Conservation (phyloP, 208 protist genomes). For the Trypanosoma grayi region DNA sequence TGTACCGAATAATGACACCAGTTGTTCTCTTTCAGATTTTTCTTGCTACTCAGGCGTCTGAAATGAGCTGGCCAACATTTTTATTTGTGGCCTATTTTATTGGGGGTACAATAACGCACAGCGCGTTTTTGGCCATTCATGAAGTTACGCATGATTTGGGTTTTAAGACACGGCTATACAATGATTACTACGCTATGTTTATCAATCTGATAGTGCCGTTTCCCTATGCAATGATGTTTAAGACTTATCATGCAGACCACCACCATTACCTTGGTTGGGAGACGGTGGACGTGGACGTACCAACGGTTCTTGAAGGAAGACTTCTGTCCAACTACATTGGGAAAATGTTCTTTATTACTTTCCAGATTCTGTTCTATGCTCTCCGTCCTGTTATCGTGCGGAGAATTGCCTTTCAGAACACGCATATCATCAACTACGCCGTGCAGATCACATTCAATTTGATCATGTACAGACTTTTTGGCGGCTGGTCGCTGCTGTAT, state of each 20-base stretch:
- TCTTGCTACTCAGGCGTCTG: conserved; percentile 45
- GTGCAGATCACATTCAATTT: conserved; percentile 47
- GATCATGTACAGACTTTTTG: conserved; percentile 46
- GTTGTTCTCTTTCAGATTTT: conserved; percentile 69
- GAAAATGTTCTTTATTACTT: conserved; percentile 86
- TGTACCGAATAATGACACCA: conserved; percentile 39
- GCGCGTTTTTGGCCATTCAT: conserved; percentile 87
- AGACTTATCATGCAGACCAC: conserved; percentile 92
- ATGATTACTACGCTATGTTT: conserved; percentile 83
- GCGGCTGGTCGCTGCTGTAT: conserved; percentile 70
- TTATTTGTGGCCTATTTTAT: conserved; percentile 74
- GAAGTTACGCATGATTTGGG: conserved; percentile 90
- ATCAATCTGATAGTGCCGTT: conserved; percentile 85
- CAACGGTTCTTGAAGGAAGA: conserved; percentile 66
- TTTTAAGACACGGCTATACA: conserved; percentile 71
- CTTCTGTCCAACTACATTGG: conserved; percentile 58
- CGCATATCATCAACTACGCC: conserved; percentile 57
- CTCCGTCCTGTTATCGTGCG: conserved; percentile 78
- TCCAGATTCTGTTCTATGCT: conserved; percentile 90
- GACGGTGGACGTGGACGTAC: conserved; percentile 85
- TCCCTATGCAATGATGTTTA: conserved; percentile 91
- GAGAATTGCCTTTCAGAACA: conserved; percentile 50
- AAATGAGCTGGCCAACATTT: conserved; percentile 68
- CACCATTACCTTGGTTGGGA: conserved; percentile 92
- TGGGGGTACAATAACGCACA: conserved; percentile 83